Evolutionary conservation across 1,139 yeast species (phyloP).

Genomic region (Pneumocystis murina): DNA sequence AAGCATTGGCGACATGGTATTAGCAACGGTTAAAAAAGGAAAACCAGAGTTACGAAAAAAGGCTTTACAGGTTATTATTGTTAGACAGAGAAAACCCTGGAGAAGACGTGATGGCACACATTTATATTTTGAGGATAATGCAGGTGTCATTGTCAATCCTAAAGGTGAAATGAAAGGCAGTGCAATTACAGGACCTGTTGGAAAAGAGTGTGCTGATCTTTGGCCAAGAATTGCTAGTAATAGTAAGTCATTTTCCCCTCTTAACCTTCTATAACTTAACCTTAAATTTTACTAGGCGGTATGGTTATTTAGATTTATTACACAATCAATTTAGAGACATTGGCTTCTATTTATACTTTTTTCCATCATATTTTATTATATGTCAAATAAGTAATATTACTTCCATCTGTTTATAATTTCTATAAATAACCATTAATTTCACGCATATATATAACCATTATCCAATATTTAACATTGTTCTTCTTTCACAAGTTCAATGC

Average conservation of each 20-base stretch:
- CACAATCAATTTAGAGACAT: too few species aligned
- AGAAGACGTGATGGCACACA: slow-evolving; percentile 99
- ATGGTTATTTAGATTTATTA: too few species aligned
- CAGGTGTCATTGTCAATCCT: slow-evolving; percentile 99
- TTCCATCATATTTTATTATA: too few species aligned
- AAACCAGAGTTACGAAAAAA: slow-evolving; percentile 99
- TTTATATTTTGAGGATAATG: slow-evolving; percentile 99
- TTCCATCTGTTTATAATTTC: too few species aligned
- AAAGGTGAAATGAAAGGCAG: slow-evolving; percentile 99
- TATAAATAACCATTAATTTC: too few species aligned
- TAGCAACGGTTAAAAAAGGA: slow-evolving; percentile 99
- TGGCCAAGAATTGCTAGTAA: slow-evolving; percentile 99
- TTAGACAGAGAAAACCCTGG: slow-evolving; percentile 99
- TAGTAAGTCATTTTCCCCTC: slow-evolving; percentile 80
- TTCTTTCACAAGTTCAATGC: not conserved
- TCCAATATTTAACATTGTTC: too few species aligned
- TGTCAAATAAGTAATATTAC: too few species aligned
- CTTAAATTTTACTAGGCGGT: not conserved
- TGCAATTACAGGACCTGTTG: slow-evolving; percentile 99
- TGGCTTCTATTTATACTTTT: too few species aligned
- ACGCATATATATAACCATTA: too few species aligned
- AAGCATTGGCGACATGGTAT: slow-evolving; percentile 98
- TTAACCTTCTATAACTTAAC: not conserved
- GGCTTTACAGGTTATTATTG: slow-evolving; percentile 99
- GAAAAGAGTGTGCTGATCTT: slow-evolving; percentile 99